A percentile compares a stretch with the other conserved stretches of the same genome.
Evolutionary conservation across 805 yeast species (phyloP).

Genomic region (Myxozyma vanderwaltii): DNA sequence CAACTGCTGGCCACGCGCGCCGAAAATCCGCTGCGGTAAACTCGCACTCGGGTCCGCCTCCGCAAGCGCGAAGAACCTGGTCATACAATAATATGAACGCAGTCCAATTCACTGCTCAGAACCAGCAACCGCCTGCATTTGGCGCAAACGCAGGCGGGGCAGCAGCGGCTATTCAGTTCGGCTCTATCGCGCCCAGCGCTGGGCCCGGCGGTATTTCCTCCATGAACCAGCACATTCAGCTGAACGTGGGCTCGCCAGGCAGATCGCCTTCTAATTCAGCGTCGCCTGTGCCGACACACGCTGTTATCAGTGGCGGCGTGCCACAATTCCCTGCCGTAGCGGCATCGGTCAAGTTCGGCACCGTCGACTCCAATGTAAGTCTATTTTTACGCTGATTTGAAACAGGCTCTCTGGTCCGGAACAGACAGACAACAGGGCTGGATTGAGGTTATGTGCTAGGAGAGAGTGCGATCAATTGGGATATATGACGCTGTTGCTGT

Average conservation of each 20-base stretch:
- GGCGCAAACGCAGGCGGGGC: conserved; percentile 5
- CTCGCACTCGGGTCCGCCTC: conserved; percentile 8
- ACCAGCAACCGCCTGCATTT: conserved; percentile 8
- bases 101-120: conserved; percentile 12
- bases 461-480: not conserved
- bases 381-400: not conserved
- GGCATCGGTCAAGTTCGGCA: conserved; percentile 20
- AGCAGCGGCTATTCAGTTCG: conserved; percentile 28
- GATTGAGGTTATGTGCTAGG: not conserved
- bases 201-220: conserved; percentile 6
- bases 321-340: conserved; percentile 20
- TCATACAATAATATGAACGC: conserved; percentile 10
- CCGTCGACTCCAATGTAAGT: conserved; percentile 21
- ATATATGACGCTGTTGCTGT: too few relatives aligned
- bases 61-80: conserved; percentile 17
- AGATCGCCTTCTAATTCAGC: conserved; percentile 13
- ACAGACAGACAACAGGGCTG: not conserved
- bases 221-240: not conserved
- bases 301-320: conserved; percentile 26
- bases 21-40: conserved; percentile 22
- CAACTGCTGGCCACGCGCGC: conserved; percentile 12
- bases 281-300: conserved; percentile 25
- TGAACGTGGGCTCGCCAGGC: conserved; percentile 1
- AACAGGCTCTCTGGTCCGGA: too few relatives aligned
- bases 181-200: conserved; percentile 22